A percentile compares a stretch with the other conserved stretches of the same genome.
Conservation (phyloP, 2,329 filamentous ascomycete species). For the Colletotrichum gloeosporioides region DNA sequence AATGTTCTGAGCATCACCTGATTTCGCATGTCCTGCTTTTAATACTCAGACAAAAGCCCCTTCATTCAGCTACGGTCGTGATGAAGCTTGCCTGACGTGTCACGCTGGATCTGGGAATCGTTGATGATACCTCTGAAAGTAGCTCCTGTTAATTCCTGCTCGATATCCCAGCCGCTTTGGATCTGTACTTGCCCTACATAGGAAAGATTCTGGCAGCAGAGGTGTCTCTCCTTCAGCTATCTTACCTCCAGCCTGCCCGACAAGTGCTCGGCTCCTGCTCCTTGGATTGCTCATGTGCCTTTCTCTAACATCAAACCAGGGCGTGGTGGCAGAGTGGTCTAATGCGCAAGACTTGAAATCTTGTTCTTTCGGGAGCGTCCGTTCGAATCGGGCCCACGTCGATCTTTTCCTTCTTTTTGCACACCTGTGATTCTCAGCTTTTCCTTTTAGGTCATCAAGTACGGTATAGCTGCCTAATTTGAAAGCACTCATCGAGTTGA, state of each 20-base stretch:
- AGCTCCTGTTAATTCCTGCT: neutral
- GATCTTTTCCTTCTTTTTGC: neutral
- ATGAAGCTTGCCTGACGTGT: neutral
- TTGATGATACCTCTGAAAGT: neutral
- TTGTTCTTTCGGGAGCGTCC: conserved; percentile 30
- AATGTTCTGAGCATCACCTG: neutral
- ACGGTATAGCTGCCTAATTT: neutral
- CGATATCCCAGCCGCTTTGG: neutral
- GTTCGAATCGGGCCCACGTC: conserved; percentile 31
- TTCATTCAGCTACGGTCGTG: neutral
- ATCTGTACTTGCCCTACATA: neutral
- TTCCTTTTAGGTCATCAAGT: neutral
- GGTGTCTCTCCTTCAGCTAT: neutral
- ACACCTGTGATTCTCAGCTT: neutral
- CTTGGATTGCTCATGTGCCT: neutral
- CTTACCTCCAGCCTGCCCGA: neutral
- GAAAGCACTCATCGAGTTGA: neutral
- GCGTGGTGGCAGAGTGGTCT: neutral
- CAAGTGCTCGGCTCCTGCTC: neutral
- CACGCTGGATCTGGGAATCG: neutral
- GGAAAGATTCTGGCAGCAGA: neutral
- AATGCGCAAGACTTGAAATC: conserved; percentile 29
- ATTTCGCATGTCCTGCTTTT: neutral
- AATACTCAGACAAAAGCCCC: neutral
- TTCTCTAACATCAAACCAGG: neutral